These are phyloP conservation scores for Musa schizocarpa DNA, from an alignment of 176 grass and related monocot species.

Conservation along the genomic window DNA sequence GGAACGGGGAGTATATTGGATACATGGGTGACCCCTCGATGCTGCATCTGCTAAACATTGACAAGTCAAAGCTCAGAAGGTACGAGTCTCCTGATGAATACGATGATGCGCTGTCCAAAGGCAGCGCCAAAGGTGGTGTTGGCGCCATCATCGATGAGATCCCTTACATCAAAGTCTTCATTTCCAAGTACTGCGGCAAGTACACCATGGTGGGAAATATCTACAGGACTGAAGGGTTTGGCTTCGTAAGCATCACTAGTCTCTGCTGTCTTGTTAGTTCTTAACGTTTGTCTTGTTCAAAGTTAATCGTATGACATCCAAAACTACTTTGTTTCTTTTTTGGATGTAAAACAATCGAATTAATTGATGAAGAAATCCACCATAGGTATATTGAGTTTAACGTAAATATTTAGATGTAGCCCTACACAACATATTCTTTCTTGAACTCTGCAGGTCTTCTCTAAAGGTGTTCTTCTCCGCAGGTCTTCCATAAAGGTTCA, in stretches of 20 bases:
- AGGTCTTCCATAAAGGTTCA: constrained; percentile 37
- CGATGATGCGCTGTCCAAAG: constrained; percentile 28
- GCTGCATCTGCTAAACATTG: constrained; percentile 24
- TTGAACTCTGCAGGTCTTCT: too few relatives aligned
- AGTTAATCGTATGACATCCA: too few relatives aligned
- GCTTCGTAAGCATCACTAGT: constrained; percentile 36
- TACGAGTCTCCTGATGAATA: constrained; percentile 10
- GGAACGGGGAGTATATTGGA: constrained; percentile 24
- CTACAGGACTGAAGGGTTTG: constrained; percentile 56
- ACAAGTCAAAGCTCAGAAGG: constrained; percentile 19
- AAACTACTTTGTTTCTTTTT: too few relatives aligned
- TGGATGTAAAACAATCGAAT: too few relatives aligned
- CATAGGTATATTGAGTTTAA: too few relatives aligned
- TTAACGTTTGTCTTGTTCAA: too few relatives aligned
- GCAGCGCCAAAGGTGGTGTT: constrained; percentile 26
- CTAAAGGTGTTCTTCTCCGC: too few relatives aligned
- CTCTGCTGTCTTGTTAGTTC: too few relatives aligned
- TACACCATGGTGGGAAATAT: constrained; percentile 29
- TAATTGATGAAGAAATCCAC: too few relatives aligned
- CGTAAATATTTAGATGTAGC: too few relatives aligned
- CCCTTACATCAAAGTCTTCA: constrained; percentile 53
- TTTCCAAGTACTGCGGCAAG: constrained; percentile 36
- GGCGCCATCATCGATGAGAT: constrained; percentile 55
- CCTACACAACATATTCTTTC: too few relatives aligned
- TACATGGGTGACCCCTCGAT: constrained; percentile 28